A percentile compares a stretch with the other conserved stretches of the same genome.
Evolutionary conservation across 208 protist genomes (phyloP).

Genomic region (Trypanosomatidae sp.): DNA sequence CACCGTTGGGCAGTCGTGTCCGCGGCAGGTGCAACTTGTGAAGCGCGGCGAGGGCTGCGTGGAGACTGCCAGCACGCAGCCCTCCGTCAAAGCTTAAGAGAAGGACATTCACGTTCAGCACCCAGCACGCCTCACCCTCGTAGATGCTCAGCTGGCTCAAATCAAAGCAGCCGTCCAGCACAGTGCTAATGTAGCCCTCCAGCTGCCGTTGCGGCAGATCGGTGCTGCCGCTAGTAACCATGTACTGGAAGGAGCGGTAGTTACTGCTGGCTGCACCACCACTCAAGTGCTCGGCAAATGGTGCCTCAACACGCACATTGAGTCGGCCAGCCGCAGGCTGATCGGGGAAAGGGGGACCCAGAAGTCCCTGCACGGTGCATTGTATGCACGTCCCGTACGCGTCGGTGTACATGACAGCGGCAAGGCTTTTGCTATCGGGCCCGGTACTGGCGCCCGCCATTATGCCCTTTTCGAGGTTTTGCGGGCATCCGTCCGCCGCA

Average conservation of each 20-base stretch:
- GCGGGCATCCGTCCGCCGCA: not conserved
- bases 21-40: slow-evolving; percentile 57
- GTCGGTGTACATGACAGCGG: slow-evolving; percentile 79
- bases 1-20: slow-evolving; percentile 71
- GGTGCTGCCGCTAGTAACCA: slow-evolving; percentile 28
- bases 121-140: slow-evolving; percentile 83
- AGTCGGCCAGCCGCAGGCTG: slow-evolving; percentile 63
- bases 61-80: slow-evolving; percentile 58
- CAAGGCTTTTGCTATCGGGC: slow-evolving; percentile 30
- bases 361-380: slow-evolving; percentile 64
- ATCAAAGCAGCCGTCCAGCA: slow-evolving; percentile 61
- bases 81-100: slow-evolving; percentile 79
- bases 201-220: slow-evolving; percentile 69
- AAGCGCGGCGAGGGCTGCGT: slow-evolving; percentile 69
- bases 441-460: not conserved
- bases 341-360: slow-evolving; percentile 65
- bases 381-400: slow-evolving; percentile 58
- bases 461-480: not conserved
- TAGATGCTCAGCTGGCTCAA: slow-evolving; percentile 53
- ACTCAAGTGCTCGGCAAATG: slow-evolving; percentile 47
- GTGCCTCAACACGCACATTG: slow-evolving; percentile 62
- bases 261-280: slow-evolving; percentile 18
- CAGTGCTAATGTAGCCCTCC: slow-evolving; percentile 62
- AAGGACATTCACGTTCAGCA: slow-evolving; percentile 64
- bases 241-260: slow-evolving; percentile 31